Base-by-base conservation (phyloP, 805 yeast genomes). In the Clavispora phyllophila region DNA sequence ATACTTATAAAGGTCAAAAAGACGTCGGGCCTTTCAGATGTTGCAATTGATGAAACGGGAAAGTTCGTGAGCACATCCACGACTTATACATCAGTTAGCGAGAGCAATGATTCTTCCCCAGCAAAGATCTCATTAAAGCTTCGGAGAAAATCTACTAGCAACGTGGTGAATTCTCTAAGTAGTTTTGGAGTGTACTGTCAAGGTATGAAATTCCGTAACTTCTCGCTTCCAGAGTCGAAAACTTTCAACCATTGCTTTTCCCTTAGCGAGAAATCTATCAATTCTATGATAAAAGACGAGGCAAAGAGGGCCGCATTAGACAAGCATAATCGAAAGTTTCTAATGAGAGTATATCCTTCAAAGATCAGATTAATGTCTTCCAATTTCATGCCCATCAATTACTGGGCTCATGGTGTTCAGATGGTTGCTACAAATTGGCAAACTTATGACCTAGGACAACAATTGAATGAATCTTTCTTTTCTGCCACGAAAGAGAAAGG, bases 361-460 rank as follows among this genome's bases (percentile, higher is more conserved):
- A 81, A 81, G 7, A 75, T 81, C 43, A 66, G 97, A 32, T 73
- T 86, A 48, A 82, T 72, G 40, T 88, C 96, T 1, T 73, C 86
- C 3, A 93, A 93, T 56, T 90, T 87, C 57, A 76, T 75, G 35
- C 98, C 99, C 0, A 62, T 87, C 2, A 61, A 62, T 0, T 88
- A 79, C 56, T 93, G 99, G 99, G 72, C 72, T 39, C 68, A 75
- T 37, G 99, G 99, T 0, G 83, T 76, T 9, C 99, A 93, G 57
- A 79, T 93, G 88, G 98, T 87, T 4, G 98, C 99, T 0, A 82
- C 96, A 0, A 93, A 91, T 58, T 91, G 97, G 97, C 99, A 91
- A 62, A 83, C 93, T 0, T 83, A 79, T 58, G 99, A 93, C 57
- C 45, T 80, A 14, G 96, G 97, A 0, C 91, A 90, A 57, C 96